Base-by-base conservation (phyloP, 129 eudicot species). In the Chrysanthemum lavandulifolium region DNA sequence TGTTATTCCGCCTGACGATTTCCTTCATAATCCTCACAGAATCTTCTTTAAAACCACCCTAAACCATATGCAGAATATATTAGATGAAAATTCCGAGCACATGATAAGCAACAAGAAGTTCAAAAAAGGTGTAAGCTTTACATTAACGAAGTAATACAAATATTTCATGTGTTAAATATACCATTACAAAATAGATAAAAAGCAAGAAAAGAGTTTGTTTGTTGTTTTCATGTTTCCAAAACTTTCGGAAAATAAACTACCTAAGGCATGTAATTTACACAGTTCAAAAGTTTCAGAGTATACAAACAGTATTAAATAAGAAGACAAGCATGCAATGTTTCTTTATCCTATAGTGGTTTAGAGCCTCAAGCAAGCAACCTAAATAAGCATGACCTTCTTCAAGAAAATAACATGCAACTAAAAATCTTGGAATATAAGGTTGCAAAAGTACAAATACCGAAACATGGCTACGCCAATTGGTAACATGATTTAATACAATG, bases 11-110 rank as follows among this genome's bases (percentile, higher is more conserved):
- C 75, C 58, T 83, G 60, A 79, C 82, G 72, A 90, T 90, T 8
- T 77, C 79, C 81, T 75, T 87, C 91, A 90, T 87, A 71, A 87
- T 83, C 83, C 81, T 85, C 67, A 83, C 40, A 6, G 97, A 90
- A 57, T 90, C 94, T 69, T 85, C 94, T 82, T 74, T 81, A 49
- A 90, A 90, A 27, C 97, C 97, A 53, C 92, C 69, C 97, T 90
- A 77, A 77, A 63, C 51, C 67, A 61, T 25, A 36, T 36, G 43
- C 43, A 36, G 8, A 61, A 23, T 29, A 61, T 11, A 29, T 43
- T 23, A 61, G 67, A 61, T 61, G 67, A 61, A 61, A 61, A 25
- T 43, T 1, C 47, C 67, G 14, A 29, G 14, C 31, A 29, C 9
- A 13, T 12, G 9, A 27, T 23, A 43, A 40, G 29, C 63, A 58